A percentile compares a stretch with the other conserved stretches of the same genome.
These are phyloP conservation scores for Celoporthe dispersa DNA, from an alignment of 2,329 filamentous ascomycete genomes.

Conservation along the genomic window DNA sequence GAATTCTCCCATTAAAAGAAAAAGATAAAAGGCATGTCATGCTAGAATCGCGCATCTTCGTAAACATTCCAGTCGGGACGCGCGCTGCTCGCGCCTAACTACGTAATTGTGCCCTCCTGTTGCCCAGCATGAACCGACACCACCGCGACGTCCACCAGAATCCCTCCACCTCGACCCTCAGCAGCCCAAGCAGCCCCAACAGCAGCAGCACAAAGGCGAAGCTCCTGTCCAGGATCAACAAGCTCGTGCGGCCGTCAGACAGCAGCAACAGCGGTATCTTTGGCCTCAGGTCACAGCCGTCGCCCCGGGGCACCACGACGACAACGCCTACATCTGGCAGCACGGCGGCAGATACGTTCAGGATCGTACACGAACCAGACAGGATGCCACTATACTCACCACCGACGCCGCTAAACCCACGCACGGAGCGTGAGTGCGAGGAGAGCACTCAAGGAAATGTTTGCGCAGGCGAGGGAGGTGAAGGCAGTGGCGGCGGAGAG, in stretches of 20 bases:
- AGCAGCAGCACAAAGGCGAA: constrained; percentile 11
- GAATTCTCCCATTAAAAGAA: background rate
- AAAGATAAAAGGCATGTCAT: background rate
- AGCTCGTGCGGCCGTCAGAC: constrained; percentile 15
- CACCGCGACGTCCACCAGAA: constrained; percentile 14
- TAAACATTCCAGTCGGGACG: constrained; percentile 3
- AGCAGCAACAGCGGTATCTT: background rate
- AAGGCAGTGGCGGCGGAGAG: constrained; percentile 1
- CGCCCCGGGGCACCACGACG: background rate
- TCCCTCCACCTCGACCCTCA: constrained; percentile 10
- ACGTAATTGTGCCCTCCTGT: background rate
- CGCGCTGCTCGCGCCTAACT: background rate
- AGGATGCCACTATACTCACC: constrained; percentile 17
- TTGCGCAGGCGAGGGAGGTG: background rate
- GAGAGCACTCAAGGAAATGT: constrained; percentile 21
- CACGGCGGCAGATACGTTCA: constrained; percentile 8
- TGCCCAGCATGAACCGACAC: constrained; percentile 1
- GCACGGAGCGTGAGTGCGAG: constrained; percentile 24
- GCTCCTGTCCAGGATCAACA: constrained; percentile 23
- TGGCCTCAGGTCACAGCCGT: constrained; percentile 10
- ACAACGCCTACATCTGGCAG: background rate
- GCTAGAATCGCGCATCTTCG: background rate
- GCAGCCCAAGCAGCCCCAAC: background rate
- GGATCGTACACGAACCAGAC: constrained; percentile 25
- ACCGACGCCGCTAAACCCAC: constrained; percentile 8